Percentiles rank a stretch among this genome's conserved stretches.
phyloP scores from a whole-genome alignment of 169 alveolate species.

The Eimeria necatrix region DNA sequence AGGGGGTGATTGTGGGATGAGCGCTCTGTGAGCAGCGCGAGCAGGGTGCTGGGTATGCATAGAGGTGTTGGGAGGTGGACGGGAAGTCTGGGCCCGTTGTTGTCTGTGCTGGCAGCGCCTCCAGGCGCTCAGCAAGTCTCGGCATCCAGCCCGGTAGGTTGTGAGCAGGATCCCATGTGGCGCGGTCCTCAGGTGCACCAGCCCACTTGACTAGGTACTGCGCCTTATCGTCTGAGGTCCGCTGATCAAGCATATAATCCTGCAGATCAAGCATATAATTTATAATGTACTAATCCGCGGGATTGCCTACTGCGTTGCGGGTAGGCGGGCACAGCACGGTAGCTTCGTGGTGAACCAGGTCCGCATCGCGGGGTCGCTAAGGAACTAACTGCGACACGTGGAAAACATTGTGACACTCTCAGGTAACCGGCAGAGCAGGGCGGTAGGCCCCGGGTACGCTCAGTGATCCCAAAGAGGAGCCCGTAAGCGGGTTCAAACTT shows the following conservation, averaged over 20 bases:
- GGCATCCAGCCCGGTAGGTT: too few species aligned
- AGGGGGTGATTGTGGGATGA: too few species aligned
- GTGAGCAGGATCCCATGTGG: not conserved
- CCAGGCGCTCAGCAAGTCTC: too few species aligned
- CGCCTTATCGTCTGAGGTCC: too few species aligned
- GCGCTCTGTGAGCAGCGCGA: too few species aligned
- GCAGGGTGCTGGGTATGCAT: too few species aligned
- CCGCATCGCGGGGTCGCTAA: not conserved
- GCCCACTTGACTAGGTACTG: not conserved
- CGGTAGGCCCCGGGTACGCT: not conserved
- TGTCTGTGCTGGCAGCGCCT: too few species aligned
- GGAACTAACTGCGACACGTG: not conserved
- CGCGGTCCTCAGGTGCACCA: not conserved
- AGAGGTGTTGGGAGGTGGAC: too few species aligned
- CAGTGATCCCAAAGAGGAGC: not conserved
- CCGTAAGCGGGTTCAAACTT: not conserved
- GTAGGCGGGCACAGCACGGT: not conserved
- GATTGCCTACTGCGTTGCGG: not conserved
- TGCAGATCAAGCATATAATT: not conserved
- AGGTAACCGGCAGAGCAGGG: not conserved
- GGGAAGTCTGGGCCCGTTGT: too few species aligned
- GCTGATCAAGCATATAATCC: not conserved
- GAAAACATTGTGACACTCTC: not conserved
- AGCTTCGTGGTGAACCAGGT: not conserved
- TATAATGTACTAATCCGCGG: not conserved